Percentiles rank a stretch among this genome's conserved stretches.
These are phyloP conservation scores for Termitomyces sp. DNA, from an alignment of 768 basidiomycete genomes.

Conservation along the genomic window DNA sequence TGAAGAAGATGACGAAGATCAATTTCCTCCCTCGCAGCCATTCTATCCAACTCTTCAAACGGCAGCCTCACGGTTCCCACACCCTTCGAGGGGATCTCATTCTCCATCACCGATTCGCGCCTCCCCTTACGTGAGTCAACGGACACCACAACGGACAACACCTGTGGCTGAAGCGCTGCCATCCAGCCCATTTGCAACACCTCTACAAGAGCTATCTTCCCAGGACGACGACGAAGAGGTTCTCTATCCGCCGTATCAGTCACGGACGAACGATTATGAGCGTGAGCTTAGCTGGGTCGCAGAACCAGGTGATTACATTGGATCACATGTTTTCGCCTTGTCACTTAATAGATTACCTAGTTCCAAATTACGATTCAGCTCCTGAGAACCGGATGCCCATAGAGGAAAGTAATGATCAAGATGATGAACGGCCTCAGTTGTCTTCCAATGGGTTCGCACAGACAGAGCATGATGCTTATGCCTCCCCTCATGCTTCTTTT, in stretches of 20 bases:
- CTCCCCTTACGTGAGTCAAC: slow-evolving; percentile 45
- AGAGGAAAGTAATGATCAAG: slow-evolving; percentile 43
- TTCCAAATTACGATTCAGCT: slow-evolving; percentile 29
- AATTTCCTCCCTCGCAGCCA: slow-evolving; percentile 37
- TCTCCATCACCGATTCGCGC: slow-evolving; percentile 39
- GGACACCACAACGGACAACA: slow-evolving; percentile 41
- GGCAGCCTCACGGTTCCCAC: slow-evolving; percentile 37
- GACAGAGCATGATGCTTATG: slow-evolving; percentile 34
- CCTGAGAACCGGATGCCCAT: slow-evolving; percentile 64
- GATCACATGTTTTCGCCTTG: slow-evolving; percentile 1
- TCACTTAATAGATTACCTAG: not conserved
- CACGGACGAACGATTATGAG: slow-evolving; percentile 45
- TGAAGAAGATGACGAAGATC: slow-evolving; percentile 66
- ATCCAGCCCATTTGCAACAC: slow-evolving; percentile 70
- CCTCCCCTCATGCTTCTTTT: slow-evolving; percentile 52
- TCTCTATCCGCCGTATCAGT: slow-evolving; percentile 49
- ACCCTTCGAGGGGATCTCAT: slow-evolving; percentile 45
- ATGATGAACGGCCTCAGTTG: slow-evolving; percentile 44
- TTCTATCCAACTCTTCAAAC: slow-evolving; percentile 38
- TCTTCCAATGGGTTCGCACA: slow-evolving; percentile 46
- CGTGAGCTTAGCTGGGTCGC: slow-evolving; percentile 78
- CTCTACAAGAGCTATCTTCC: slow-evolving; percentile 56
- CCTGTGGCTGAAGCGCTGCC: slow-evolving; percentile 60
- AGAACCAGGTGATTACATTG: slow-evolving; percentile 53
- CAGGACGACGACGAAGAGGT: slow-evolving; percentile 69